phyloP scores from a whole-genome alignment of 1,139 yeast species.

The Yamadazyma trypodendri region DNA sequence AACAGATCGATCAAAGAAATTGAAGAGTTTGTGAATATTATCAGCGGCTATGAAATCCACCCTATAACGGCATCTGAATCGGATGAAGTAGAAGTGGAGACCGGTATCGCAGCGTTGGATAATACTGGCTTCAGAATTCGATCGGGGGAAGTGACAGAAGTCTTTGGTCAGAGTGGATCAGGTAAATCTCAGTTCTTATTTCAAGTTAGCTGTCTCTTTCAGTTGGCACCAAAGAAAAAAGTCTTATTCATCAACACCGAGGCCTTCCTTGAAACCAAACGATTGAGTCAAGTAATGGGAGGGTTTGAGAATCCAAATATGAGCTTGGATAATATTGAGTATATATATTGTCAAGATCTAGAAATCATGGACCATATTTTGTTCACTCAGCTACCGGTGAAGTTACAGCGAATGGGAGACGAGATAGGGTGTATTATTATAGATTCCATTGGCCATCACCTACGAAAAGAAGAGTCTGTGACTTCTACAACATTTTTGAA shows the following conservation, averaged over 20 bases:
- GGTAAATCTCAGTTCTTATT: slow-evolving; percentile 80
- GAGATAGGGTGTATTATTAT: slow-evolving; percentile 56
- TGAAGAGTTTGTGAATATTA: slow-evolving; percentile 23
- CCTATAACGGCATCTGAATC: neutral
- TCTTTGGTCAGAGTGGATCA: slow-evolving; percentile 80
- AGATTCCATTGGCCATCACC: slow-evolving; percentile 87
- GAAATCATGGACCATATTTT: slow-evolving; percentile 76
- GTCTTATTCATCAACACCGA: slow-evolving; percentile 79
- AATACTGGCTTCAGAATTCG: slow-evolving; percentile 64
- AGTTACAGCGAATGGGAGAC: slow-evolving; percentile 37
- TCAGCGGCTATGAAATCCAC: neutral
- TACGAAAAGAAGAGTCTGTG: slow-evolving; percentile 61
- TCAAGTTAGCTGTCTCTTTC: slow-evolving; percentile 62
- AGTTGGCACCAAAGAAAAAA: slow-evolving; percentile 31
- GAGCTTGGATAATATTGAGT: slow-evolving; percentile 51
- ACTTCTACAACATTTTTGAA: slow-evolving; percentile 28
- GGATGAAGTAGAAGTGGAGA: slow-evolving; percentile 15
- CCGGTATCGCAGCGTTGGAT: slow-evolving; percentile 54
- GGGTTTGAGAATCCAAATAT: slow-evolving; percentile 24
- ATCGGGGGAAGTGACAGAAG: slow-evolving; percentile 67
- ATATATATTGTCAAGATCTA: slow-evolving; percentile 64
- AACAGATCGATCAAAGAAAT: slow-evolving; percentile 51
- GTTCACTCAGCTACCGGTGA: slow-evolving; percentile 65
- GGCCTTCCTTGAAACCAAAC: slow-evolving; percentile 61
- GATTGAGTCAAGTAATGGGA: slow-evolving; percentile 39